These are phyloP conservation scores for Rhinocladiella similis DNA, from an alignment of 2,329 filamentous ascomycete species.

Conservation along the genomic window DNA sequence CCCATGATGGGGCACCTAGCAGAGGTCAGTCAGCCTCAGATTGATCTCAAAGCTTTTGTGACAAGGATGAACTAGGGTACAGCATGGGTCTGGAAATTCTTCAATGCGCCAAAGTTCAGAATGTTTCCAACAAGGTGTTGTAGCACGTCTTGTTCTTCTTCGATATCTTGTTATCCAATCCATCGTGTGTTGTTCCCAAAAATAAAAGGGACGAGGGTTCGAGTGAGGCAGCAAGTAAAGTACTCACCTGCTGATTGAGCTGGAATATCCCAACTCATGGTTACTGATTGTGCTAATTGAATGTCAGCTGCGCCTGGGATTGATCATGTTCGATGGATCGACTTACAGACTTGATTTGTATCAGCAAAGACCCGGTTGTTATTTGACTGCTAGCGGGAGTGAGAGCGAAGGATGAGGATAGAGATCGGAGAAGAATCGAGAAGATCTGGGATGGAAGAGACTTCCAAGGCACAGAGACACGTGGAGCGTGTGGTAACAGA, in stretches of 20 bases:
- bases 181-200: neutral
- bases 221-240: neutral
- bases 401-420: no score
- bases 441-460: no score
- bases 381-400: no score
- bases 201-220: neutral
- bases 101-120: slow-evolving; percentile 13
- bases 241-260: neutral
- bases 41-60: neutral
- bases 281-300: neutral
- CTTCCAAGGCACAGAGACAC: no score
- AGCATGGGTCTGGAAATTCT: slow-evolving; percentile 3
- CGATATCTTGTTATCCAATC: neutral
- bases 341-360: no score
- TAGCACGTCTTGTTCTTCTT: slow-evolving; percentile 3
- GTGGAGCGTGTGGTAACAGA: no score
- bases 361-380: no score
- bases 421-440: no score
- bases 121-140: slow-evolving; percentile 11
- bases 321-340: no score
- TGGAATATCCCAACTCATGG: neutral
- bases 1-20: neutral
- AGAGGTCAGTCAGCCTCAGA: neutral
- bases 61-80: neutral
- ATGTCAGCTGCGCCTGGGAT: neutral